Evolutionary conservation across 2,329 filamentous ascomycete genomes (phyloP).

Genomic region (Phialocephala sp.): DNA sequence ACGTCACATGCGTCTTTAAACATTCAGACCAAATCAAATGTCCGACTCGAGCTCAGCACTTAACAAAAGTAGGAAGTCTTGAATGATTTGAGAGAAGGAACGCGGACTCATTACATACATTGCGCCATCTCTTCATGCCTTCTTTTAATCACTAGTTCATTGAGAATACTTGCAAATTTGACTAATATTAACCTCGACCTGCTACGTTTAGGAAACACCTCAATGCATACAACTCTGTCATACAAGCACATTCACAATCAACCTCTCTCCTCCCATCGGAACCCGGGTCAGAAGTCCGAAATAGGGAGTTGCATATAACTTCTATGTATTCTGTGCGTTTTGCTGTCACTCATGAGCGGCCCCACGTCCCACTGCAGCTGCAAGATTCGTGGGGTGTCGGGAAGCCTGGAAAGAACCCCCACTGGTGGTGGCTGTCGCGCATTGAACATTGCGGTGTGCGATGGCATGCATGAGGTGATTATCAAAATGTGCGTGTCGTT

Average conservation of each 20-base stretch:
- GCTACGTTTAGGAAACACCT: not conserved
- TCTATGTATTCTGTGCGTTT: not conserved
- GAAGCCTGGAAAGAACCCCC: not conserved
- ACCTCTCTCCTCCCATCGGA: not conserved
- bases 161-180: not conserved
- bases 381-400: not conserved
- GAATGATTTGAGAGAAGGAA: not conserved
- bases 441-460: not conserved
- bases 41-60: not conserved
- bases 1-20: not conserved
- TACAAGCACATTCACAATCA: not conserved
- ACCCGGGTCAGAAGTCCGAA: not conserved
- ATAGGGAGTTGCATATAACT: not conserved
- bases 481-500: not conserved
- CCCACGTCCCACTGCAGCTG: constrained; percentile 3
- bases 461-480: not conserved
- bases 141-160: no score
- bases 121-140: no score
- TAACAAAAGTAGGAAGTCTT: not conserved
- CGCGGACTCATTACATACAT: no score
- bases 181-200: not conserved
- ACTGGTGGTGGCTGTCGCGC: not conserved
- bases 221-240: not conserved
- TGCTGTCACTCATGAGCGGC: not conserved
- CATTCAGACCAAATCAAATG: not conserved